Percentiles rank a stretch among this genome's conserved stretches.
These are phyloP conservation scores for Kwoniella europaea DNA, from an alignment of 768 basidiomycete species.

Conservation along the genomic window DNA sequence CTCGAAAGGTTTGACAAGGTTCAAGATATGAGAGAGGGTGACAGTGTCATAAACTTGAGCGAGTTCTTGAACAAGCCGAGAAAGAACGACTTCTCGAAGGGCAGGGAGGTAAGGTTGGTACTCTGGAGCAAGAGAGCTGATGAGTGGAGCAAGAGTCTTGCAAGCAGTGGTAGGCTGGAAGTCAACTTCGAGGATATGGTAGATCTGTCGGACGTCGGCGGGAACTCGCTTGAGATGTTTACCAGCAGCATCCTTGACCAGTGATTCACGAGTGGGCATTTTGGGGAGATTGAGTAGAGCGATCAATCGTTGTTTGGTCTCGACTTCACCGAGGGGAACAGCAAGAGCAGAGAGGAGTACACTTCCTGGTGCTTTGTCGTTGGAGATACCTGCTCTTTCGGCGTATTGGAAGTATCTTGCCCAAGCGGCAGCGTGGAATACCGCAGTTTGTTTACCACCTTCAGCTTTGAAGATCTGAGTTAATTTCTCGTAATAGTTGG, in stretches of 20 bases:
- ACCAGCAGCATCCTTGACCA: slow-evolving; percentile 85
- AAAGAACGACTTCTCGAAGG: slow-evolving; percentile 86
- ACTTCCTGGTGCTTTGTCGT: slow-evolving; percentile 79
- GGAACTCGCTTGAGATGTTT: slow-evolving; percentile 79
- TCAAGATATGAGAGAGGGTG: slow-evolving; percentile 74
- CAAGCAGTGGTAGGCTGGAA: slow-evolving; percentile 92
- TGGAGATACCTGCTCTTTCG: slow-evolving; percentile 67
- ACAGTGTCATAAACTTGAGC: slow-evolving; percentile 90
- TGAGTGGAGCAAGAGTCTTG: slow-evolving; percentile 74
- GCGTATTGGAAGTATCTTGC: slow-evolving; percentile 72
- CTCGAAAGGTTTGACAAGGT: slow-evolving; percentile 75
- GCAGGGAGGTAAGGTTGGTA: slow-evolving; percentile 86
- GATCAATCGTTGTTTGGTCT: slow-evolving; percentile 73
- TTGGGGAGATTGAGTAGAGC: slow-evolving; percentile 81
- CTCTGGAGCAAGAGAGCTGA: slow-evolving; percentile 62
- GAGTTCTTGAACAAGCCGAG: slow-evolving; percentile 85
- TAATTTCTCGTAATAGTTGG: slow-evolving; percentile 97
- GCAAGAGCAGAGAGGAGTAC: slow-evolving; percentile 91
- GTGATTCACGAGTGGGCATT: slow-evolving; percentile 82
- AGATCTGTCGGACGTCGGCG: slow-evolving; percentile 72
- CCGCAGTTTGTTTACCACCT: slow-evolving; percentile 71
- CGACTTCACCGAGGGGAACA: slow-evolving; percentile 74
- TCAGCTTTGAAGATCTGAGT: slow-evolving; percentile 90
- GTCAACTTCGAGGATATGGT: slow-evolving; percentile 85
- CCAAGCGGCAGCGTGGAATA: slow-evolving; percentile 98